Percentiles rank a stretch among this genome's conserved stretches.
These are phyloP conservation scores for Meripilus lineatus DNA, from an alignment of 1,284 basidiomycete species.

Conservation along the genomic window DNA sequence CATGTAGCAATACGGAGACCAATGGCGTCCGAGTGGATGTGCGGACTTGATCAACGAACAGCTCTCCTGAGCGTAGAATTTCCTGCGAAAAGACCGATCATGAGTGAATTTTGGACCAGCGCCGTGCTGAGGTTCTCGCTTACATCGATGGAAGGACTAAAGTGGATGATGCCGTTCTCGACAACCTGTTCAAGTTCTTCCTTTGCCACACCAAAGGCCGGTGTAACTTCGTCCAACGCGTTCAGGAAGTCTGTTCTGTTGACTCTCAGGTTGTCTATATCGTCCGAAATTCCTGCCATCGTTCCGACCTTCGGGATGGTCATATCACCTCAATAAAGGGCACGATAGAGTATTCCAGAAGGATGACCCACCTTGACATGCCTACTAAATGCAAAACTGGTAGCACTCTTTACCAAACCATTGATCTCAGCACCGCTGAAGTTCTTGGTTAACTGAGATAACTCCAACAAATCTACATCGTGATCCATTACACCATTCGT, in stretches of 20 bases:
- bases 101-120: too few species aligned
- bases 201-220: conserved; percentile 97
- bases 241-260: conserved; percentile 86
- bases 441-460: conserved; percentile 90
- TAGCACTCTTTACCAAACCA: conserved; percentile 96
- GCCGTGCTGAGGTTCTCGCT: too few species aligned
- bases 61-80: conserved; percentile 83
- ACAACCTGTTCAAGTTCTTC: conserved; percentile 94
- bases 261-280: conserved; percentile 91
- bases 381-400: conserved; percentile 96
- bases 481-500: conserved; percentile 85
- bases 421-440: conserved; percentile 97
- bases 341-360: background rate
- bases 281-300: conserved; percentile 93
- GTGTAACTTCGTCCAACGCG: conserved; percentile 93
- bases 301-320: conserved; percentile 66
- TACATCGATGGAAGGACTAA: conserved; percentile 70
- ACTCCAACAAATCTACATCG: conserved; percentile 84
- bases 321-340: background rate
- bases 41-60: conserved; percentile 95
- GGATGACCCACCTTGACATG: conserved; percentile 74
- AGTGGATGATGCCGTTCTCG: conserved; percentile 97
- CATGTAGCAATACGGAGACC: conserved; percentile 88
- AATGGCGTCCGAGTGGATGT: conserved; percentile 88
- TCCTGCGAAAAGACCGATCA: conserved; percentile 46